Base-by-base conservation (phyloP, 176 grass and related monocot species). In the Olyra latifolia region DNA sequence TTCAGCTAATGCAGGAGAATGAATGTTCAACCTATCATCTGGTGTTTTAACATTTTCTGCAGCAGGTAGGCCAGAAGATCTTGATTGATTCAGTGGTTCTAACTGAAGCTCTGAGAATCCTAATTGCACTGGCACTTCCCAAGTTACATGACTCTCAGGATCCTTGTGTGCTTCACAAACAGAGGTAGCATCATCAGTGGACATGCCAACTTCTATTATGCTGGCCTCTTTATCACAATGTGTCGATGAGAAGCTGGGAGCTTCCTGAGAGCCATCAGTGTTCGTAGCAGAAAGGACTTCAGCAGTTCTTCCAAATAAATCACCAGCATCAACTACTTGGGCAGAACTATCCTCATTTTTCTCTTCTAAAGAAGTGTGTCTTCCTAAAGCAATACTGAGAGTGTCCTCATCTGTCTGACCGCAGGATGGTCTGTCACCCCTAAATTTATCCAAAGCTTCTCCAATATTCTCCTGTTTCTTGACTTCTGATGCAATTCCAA, bases 281-380 rank as follows among this genome's bases (percentile, higher is more conserved):
- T 71, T 76, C 52, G 50, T 38, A 80, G 69, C 32, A 74, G 29
- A 11, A 24, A 54, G 66, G 28, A 8, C 20, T 46, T 81, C 56
- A 79, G 19, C 56, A 69, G 32, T 29, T 77, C 25, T 46, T 50
- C 54, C 71, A 39, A 40, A 7, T 8, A n/a, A 48, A 76, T 80
- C 71, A 57, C 27, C 82, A 71, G 2, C 46, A 69, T 71, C 48
- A 19, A 16, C 39, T 28, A 76, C 65, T 39, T 63, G 29, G 48
- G 19, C 35, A 77, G 87, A 71, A 66, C 45, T 38, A 27, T 80
- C 82, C 22, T 81, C 77, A 38, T 65, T 80, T 10, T 77, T 72
- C 64, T 71, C 82, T 41, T 89, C 77, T 29, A 77, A 88, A 28
- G 86, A 62, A 71, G 71, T 74, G 72, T 83, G 75, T 46, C 80